Percentiles rank a stretch among this genome's conserved stretches.
Evolutionary conservation across 2,329 filamentous ascomycete species (phyloP).

Genomic region (Colletotrichum musicola): DNA sequence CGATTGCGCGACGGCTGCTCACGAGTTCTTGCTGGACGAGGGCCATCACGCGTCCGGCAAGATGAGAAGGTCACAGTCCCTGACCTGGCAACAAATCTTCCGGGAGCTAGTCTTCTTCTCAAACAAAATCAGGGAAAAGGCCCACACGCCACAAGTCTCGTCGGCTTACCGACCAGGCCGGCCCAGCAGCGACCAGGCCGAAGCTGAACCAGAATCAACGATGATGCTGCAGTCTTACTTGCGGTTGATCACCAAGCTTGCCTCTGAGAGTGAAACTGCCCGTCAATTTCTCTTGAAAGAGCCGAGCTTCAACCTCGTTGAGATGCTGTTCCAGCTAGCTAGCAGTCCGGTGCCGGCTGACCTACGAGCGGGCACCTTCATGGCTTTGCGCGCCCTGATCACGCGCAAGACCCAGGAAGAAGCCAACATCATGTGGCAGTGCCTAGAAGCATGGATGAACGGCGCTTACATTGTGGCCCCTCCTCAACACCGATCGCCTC

Average conservation of each 20-base stretch:
- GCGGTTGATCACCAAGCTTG: constrained; percentile 85
- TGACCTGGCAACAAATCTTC: constrained; percentile 95
- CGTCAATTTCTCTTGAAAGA: constrained; percentile 79
- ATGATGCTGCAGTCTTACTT: constrained; percentile 97
- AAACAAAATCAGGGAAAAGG: constrained; percentile 80
- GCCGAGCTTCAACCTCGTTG: constrained; percentile 75
- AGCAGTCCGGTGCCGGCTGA: constrained; percentile 81
- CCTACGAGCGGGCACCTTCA: constrained; percentile 86
- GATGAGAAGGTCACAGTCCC: constrained; percentile 83
- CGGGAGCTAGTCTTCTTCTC: constrained; percentile 89
- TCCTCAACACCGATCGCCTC: constrained; percentile 46
- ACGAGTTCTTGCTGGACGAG: constrained; percentile 92
- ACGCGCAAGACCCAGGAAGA: constrained; percentile 77
- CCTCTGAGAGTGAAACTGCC: constrained; percentile 78
- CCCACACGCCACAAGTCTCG: constrained; percentile 65
- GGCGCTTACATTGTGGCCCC: constrained; percentile 62
- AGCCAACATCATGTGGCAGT: constrained; percentile 82
- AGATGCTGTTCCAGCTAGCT: constrained; percentile 82
- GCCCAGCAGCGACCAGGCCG: constrained; percentile 74
- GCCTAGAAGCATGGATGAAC: constrained; percentile 83
- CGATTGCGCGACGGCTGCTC: constrained; percentile 85
- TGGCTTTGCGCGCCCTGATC: constrained; percentile 80
- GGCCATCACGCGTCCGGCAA: constrained; percentile 79
- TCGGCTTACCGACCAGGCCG: constrained; percentile 69
- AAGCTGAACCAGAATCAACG: constrained; percentile 90